A percentile compares a stretch with the other conserved stretches of the same genome.
phyloP scores from a whole-genome alignment of 2,329 filamentous ascomycete species.

The Pyrenochaeta sp. region DNA sequence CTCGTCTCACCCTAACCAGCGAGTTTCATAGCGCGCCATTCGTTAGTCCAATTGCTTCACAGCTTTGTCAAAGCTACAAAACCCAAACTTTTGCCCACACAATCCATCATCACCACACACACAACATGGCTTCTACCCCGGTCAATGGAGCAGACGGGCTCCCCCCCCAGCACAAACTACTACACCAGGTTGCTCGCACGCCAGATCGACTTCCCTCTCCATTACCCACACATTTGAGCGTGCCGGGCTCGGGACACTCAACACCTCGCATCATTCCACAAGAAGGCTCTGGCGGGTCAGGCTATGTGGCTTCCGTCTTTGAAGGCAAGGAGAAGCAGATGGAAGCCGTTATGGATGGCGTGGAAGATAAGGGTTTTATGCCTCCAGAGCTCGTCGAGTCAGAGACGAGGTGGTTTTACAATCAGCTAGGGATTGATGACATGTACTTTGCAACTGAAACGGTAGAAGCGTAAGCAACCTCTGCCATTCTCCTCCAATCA shows the following conservation, averaged over 20 bases:
- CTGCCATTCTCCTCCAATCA: not conserved
- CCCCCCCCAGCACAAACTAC: constrained; percentile 62
- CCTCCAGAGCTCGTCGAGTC: constrained; percentile 82
- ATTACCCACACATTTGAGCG: constrained; percentile 84
- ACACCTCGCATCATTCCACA: constrained; percentile 79
- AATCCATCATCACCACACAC: constrained; percentile 7
- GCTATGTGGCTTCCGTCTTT: constrained; percentile 94
- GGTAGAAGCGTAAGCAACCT: constrained; percentile 67
- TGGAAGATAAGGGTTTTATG: constrained; percentile 84
- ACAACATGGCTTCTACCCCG: constrained; percentile 45
- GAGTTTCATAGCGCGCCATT: constrained; percentile 11
- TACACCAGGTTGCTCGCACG: constrained; percentile 63
- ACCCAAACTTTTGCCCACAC: not conserved
- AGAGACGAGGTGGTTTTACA: constrained; percentile 97
- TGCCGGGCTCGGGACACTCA: constrained; percentile 66
- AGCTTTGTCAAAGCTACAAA: constrained; percentile 7
- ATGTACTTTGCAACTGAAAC: constrained; percentile 96
- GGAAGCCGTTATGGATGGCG: constrained; percentile 79
- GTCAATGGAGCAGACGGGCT: constrained; percentile 34
- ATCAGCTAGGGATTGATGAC: constrained; percentile 96
- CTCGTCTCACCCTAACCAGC: constrained; percentile 14
- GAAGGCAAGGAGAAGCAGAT: constrained; percentile 93
- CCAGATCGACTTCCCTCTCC: constrained; percentile 78
- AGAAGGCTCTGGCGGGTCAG: constrained; percentile 78
- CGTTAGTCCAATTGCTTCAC: constrained; percentile 5